Evolutionary conservation across 2,329 filamentous ascomycete species (phyloP).

Genomic region (Endoconidiophora laricicola): DNA sequence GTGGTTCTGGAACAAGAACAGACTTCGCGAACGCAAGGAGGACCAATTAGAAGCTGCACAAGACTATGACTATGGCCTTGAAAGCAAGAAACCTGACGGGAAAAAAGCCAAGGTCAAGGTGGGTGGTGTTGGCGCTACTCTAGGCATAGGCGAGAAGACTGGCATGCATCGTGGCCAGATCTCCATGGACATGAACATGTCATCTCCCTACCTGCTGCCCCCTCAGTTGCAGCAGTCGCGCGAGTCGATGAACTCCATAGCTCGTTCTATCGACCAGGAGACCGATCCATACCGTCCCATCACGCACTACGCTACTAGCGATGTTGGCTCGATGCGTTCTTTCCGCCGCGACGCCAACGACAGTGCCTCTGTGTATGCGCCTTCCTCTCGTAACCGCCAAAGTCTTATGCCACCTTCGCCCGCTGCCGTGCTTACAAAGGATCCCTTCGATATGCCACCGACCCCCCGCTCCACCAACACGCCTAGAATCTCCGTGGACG

Average conservation of each 20-base stretch:
- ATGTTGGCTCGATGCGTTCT: conserved; percentile 39
- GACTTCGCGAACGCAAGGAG: conserved; percentile 55
- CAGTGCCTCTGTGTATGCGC: conserved; percentile 29
- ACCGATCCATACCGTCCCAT: conserved; percentile 73
- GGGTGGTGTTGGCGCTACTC: conserved; percentile 15
- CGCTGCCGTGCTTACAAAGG: conserved; percentile 6
- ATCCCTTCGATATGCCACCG: conserved; percentile 10
- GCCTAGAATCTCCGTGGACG: background rate
- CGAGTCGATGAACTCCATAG: conserved; percentile 75
- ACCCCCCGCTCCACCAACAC: conserved; percentile 3
- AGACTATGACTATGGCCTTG: conserved; percentile 83
- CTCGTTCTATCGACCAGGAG: conserved; percentile 53
- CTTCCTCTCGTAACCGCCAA: conserved; percentile 22
- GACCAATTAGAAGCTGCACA: conserved; percentile 77
- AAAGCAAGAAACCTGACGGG: conserved; percentile 21
- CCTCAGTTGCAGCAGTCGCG: conserved; percentile 60
- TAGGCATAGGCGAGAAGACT: conserved; percentile 41
- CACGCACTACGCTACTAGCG: conserved; percentile 37
- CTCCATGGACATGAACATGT: conserved; percentile 59
- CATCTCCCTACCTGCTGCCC: conserved; percentile 85
- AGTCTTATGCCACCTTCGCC: conserved; percentile 31
- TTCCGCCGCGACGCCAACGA: conserved; percentile 25
- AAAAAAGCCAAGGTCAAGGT: conserved; percentile 20
- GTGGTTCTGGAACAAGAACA: conserved; percentile 63
- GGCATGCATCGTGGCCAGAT: conserved; percentile 34